phyloP scores from a whole-genome alignment of 202 grass and related monocot species.

The Setaria viridis region DNA sequence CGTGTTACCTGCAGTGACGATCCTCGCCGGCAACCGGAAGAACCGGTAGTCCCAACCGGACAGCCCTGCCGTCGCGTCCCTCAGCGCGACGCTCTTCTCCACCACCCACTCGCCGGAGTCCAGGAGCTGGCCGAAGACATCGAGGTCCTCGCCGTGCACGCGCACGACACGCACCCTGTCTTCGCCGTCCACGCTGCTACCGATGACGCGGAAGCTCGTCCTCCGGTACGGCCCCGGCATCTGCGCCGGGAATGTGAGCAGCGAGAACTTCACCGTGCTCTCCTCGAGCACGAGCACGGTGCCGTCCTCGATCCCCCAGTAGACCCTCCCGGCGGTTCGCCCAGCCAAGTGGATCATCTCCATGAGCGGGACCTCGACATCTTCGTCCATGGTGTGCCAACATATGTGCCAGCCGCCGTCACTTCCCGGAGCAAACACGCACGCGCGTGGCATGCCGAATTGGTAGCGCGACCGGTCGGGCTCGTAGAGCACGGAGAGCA shows the following conservation, averaged over 20 bases:
- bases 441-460: not conserved
- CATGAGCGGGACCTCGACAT: not conserved
- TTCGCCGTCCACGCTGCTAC: not conserved
- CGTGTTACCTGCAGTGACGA: not conserved
- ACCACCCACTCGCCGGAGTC: constrained; percentile 23
- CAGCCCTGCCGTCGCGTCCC: not conserved
- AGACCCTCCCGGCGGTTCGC: not conserved
- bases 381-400: not conserved
- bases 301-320: constrained; percentile 22
- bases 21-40: not conserved
- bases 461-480: too few species aligned
- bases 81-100: constrained; percentile 29
- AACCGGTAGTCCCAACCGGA: not conserved
- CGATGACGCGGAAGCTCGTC: constrained; percentile 20
- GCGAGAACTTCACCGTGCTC: constrained; percentile 25
- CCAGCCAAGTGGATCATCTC: not conserved
- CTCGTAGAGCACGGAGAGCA: constrained; percentile 5
- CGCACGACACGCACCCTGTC: constrained; percentile 14
- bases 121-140: not conserved
- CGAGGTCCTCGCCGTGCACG: not conserved
- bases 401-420: constrained; percentile 25
- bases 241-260: not conserved
- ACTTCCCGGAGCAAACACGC: constrained; percentile 21
- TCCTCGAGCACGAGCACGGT: constrained; percentile 26
- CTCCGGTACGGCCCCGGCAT: not conserved